phyloP scores from a whole-genome alignment of 2,329 filamentous ascomycete genomes.

The Aspergillus glaucus region DNA sequence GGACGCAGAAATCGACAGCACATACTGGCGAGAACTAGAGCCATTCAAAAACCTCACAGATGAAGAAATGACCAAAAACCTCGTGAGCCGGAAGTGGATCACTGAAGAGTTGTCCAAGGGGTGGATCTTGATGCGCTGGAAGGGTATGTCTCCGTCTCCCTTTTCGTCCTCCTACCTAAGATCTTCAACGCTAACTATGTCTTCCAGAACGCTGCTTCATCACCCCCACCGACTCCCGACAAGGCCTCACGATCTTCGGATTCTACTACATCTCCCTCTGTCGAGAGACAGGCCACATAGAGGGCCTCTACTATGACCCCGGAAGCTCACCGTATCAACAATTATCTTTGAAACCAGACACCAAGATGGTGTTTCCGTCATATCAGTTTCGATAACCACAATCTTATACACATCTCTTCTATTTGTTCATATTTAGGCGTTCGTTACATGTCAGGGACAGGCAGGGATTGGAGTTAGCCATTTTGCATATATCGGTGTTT shows the following conservation, averaged over 20 bases:
- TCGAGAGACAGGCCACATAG: constrained; percentile 40
- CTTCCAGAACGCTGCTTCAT: constrained; percentile 43
- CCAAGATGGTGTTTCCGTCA: constrained; percentile 36
- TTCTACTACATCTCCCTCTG: constrained; percentile 47
- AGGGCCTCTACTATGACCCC: constrained; percentile 46
- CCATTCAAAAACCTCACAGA: constrained; percentile 42
- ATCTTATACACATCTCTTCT: not conserved
- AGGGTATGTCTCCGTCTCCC: constrained; percentile 28
- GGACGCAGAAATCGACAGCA: constrained; percentile 40
- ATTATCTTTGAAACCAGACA: constrained; percentile 36
- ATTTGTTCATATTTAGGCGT: not conserved
- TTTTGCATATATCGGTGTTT: not conserved
- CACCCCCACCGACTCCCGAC: constrained; percentile 40
- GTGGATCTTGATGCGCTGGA: constrained; percentile 49
- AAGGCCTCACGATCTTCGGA: constrained; percentile 45
- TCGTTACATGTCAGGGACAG: not conserved
- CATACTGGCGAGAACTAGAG: constrained; percentile 44
- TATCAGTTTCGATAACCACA: constrained; percentile 34
- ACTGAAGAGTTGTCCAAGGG: constrained; percentile 35
- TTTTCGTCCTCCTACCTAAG: not conserved
- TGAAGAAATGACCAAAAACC: constrained; percentile 37
- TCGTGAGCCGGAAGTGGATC: constrained; percentile 41
- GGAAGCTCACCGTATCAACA: constrained; percentile 46
- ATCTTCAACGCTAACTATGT: constrained; percentile 7
- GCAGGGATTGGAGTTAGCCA: not conserved